Conservation (phyloP, 805 yeast species). For the Ogataea methanolica region DNA sequence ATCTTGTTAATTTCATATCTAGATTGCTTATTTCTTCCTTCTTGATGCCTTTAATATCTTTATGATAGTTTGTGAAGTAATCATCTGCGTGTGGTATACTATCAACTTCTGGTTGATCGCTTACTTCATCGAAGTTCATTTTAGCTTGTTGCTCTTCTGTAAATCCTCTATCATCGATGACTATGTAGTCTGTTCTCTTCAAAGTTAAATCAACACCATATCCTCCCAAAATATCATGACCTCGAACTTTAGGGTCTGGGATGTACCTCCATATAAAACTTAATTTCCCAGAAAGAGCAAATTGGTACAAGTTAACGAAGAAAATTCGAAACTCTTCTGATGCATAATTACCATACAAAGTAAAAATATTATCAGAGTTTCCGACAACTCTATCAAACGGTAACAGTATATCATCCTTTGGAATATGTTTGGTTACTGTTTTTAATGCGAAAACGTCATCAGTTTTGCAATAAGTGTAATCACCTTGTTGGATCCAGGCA, state of each 20-base stretch:
- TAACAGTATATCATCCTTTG: conserved; percentile 15
- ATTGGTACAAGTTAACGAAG: conserved; percentile 53
- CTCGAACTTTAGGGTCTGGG: conserved; percentile 26
- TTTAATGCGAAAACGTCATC: conserved; percentile 79
- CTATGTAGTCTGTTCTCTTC: conserved; percentile 64
- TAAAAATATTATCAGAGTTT: conserved; percentile 27
- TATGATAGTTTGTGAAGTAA: conserved; percentile 20
- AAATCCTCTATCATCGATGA: conserved; percentile 53
- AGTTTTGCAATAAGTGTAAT: conserved; percentile 51
- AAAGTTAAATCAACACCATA: conserved; percentile 64
- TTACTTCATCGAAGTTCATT: conserved; percentile 19
- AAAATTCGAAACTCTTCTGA: conserved; percentile 49
- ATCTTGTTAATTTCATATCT: conserved; percentile 39
- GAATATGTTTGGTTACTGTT: conserved; percentile 35
- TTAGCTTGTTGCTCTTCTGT: conserved; percentile 25
- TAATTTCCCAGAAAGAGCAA: conserved; percentile 60
- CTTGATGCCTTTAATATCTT: conserved; percentile 29
- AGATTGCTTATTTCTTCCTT: conserved; percentile 32
- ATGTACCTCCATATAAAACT: conserved; percentile 74
- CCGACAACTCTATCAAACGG: conserved; percentile 70
- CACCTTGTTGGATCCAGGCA: conserved; percentile 51
- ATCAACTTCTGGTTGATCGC: background rate
- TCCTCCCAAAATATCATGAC: conserved; percentile 41
- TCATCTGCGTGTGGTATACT: background rate
- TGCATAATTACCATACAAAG: conserved; percentile 63